Evolutionary conservation across 305 asterid genomes (phyloP).

Genomic region (Plantago rigida): DNA sequence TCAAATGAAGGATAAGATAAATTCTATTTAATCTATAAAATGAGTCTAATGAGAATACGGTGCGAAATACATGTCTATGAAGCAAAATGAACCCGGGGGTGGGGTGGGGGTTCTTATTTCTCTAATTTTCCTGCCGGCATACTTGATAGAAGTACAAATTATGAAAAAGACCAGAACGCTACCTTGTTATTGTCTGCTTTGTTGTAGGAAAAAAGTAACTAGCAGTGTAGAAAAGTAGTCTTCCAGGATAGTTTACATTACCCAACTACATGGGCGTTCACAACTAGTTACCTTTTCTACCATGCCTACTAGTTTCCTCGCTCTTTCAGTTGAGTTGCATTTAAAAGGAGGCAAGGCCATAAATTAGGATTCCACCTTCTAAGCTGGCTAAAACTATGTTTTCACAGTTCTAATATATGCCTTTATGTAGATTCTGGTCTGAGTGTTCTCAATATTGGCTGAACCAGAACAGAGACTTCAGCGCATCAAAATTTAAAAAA

Average conservation of each 20-base stretch:
- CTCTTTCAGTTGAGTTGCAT: not conserved
- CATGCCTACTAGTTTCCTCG: not conserved
- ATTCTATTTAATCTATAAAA: not conserved
- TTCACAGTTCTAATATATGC: no score
- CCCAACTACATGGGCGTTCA: not conserved
- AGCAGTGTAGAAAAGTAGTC: not conserved
- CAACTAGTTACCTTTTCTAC: not conserved
- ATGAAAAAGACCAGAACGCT: not conserved
- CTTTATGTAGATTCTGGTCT: not conserved
- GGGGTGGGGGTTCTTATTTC: not conserved
- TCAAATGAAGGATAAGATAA: not conserved
- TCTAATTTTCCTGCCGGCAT: conserved; percentile 10
- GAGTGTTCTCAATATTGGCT: conserved; percentile 6
- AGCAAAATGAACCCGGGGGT: not conserved
- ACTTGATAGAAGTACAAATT: conserved; percentile 11
- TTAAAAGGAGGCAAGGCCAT: no score
- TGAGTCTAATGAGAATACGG: not conserved
- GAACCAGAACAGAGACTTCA: conserved; percentile 6
- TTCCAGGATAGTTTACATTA: not conserved
- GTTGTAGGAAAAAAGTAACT: not conserved
- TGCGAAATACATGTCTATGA: conserved; percentile 17
- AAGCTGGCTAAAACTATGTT: no score
- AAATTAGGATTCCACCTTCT: no score
- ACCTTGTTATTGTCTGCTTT: not conserved
- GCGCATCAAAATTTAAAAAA: conserved; percentile 12